Evolutionary conservation across 2,329 filamentous ascomycete species (phyloP).

Genomic region (Paraconiothyrium sp.): DNA sequence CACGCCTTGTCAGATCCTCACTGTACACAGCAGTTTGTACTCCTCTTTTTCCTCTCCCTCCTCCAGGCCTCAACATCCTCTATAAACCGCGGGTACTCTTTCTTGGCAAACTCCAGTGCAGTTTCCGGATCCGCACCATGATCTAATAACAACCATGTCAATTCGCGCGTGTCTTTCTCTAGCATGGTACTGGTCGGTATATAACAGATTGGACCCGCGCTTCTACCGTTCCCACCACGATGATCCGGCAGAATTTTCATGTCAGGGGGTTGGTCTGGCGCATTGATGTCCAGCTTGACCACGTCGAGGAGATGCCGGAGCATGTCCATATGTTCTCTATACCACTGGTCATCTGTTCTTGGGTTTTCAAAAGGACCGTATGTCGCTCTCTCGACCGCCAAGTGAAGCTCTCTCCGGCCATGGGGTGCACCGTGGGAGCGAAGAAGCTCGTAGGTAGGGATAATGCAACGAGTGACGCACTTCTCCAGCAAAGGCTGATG

Average conservation of each 20-base stretch:
- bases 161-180: neutral
- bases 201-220: neutral
- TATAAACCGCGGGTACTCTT: neutral
- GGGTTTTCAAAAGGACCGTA: too few relatives aligned
- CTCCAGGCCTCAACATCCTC: conserved; percentile 7
- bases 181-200: neutral
- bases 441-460: conserved; percentile 1
- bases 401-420: neutral
- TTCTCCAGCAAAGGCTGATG: too few relatives aligned
- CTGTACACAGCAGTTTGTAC: too few relatives aligned
- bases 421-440: neutral
- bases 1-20: too few relatives aligned
- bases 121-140: neutral
- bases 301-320: neutral
- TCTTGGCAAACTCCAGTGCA: neutral
- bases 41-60: too few relatives aligned
- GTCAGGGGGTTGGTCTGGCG: neutral
- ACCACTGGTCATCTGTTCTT: neutral
- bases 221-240: neutral
- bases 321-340: neutral
- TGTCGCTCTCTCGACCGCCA: neutral
- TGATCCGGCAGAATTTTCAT: too few relatives aligned
- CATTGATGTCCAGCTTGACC: neutral
- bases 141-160: neutral
- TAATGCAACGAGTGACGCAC: neutral